Conservation (phyloP, 352 stramenopile genomes). For the Pythium periplocum region DNA sequence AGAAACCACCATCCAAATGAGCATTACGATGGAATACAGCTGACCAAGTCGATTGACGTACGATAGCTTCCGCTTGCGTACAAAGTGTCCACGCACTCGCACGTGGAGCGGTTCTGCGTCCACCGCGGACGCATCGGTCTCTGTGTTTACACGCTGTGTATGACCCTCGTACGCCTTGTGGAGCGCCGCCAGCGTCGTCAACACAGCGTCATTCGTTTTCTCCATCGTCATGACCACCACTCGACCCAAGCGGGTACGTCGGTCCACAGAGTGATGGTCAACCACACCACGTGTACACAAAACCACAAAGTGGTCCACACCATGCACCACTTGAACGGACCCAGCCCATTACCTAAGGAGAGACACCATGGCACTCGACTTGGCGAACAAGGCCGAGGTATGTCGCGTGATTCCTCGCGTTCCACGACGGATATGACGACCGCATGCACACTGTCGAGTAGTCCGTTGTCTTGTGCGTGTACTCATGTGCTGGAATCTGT, state of each 20-base stretch:
- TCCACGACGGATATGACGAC: background rate
- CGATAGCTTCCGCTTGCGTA: slow-evolving; percentile 83
- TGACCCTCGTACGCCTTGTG: slow-evolving; percentile 6
- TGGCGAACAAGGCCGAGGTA: slow-evolving; percentile 62
- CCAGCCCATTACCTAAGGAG: no score
- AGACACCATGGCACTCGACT: slow-evolving; percentile 49
- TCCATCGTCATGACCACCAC: background rate
- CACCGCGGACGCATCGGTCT: background rate
- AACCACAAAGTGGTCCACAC: slow-evolving; percentile 6
- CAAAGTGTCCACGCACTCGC: slow-evolving; percentile 52
- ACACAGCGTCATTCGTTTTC: background rate
- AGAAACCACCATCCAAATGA: slow-evolving; percentile 5
- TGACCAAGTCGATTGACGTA: slow-evolving; percentile 22
- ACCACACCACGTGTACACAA: slow-evolving; percentile 8
- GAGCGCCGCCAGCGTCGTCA: slow-evolving; percentile 21
- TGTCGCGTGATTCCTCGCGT: background rate
- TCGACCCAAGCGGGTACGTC: no score
- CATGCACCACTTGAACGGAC: background rate
- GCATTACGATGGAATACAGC: background rate
- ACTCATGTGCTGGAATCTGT: no score
- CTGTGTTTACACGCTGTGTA: background rate
- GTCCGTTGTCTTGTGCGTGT: no score
- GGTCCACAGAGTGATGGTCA: no score
- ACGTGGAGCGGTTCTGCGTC: slow-evolving; percentile 14
- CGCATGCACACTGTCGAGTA: no score